A percentile compares a stretch with the other conserved stretches of the same genome.
Conservation (phyloP, 2,329 filamentous ascomycete genomes). For the Fusarium buxicola region DNA sequence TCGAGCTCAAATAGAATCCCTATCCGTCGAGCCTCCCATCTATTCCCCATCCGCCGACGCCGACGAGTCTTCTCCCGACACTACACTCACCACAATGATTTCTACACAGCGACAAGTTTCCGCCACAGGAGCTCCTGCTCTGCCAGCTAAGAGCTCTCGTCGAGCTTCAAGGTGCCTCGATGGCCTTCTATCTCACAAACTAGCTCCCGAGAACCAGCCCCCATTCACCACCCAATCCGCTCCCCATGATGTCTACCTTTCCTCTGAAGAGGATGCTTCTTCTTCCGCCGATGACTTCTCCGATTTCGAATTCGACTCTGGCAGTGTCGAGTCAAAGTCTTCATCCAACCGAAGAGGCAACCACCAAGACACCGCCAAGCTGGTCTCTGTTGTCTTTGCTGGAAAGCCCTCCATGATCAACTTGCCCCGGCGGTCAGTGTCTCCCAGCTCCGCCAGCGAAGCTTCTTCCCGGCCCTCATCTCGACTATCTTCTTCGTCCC, state of each 20-base stretch:
- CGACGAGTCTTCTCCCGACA: constrained; percentile 39
- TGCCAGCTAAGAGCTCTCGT: constrained; percentile 63
- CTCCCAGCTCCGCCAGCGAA: constrained; percentile 53
- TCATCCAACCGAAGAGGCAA: constrained; percentile 52
- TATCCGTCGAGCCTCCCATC: constrained; percentile 43
- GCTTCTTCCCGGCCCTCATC: constrained; percentile 44
- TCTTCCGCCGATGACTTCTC: constrained; percentile 71
- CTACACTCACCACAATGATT: constrained; percentile 46
- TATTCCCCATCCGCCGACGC: constrained; percentile 43
- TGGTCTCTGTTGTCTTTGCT: constrained; percentile 69
- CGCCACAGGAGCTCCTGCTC: constrained; percentile 53
- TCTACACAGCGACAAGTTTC: constrained; percentile 41
- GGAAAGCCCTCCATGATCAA: constrained; percentile 70
- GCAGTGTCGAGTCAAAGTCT: constrained; percentile 50
- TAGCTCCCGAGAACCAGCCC: constrained; percentile 47
- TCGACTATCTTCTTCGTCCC: constrained; percentile 30
- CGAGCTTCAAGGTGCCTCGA: constrained; percentile 58
- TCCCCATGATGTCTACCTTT: constrained; percentile 72
- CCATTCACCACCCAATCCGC: constrained; percentile 53
- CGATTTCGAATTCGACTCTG: constrained; percentile 64
- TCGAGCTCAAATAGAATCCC: constrained; percentile 43
- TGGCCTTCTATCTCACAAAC: constrained; percentile 48
- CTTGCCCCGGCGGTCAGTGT: constrained; percentile 59
- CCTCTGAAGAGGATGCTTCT: constrained; percentile 73
- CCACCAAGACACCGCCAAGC: constrained; percentile 67